Base-by-base conservation (phyloP, 306 rosid species). In the Vigna angularis region DNA sequence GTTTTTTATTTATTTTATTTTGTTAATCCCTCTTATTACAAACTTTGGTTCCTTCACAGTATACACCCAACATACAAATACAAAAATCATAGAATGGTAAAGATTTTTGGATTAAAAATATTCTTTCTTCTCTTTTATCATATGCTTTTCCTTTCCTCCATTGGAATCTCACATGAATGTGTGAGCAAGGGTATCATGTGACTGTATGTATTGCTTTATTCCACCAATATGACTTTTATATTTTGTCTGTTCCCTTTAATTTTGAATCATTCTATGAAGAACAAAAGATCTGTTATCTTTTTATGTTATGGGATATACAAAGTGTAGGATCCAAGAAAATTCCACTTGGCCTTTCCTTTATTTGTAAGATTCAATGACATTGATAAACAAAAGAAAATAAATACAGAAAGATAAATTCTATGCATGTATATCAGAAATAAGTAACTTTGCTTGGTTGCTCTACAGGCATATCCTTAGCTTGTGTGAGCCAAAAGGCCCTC, bases 321-420 rank as follows among this genome's bases (percentile, higher is more conserved):
- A 72, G 79, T 50, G 64, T 79, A 52, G 72, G 68, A 74, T 73
- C 74, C 64, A 78, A 83, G 86, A 59, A 78, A 83, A 67, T 73
- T 59, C 48, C 61, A 26, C 7, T 8, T 1, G 1, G 58, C 49
- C 76, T 77, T 82, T 68, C 51, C 56, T 61, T 44, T 76, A 57
- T 66, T 12, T 53, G 11, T 12, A 73, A 59, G 83, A 73, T 76
- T 77, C 76, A 83, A 65, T 15, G 36, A 34, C 17, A 52, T 1
- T 28, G 11, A 68, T 38, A 71, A 69, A 63, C 13, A 14, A 73
- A 22, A 34, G n/a, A 74, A 66, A 45, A 20, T 15, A 9, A 45
- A 13, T 22, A 9, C 38, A 44, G 4, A 34, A 38, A 71, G 53
- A 49, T 70, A 24, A 1, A 71, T 13, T n/a, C 6, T 28, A 75